Percentiles rank a stretch among this genome's conserved stretches.
Conservation (phyloP, 1,139 yeast genomes). For the Diutina siamensis region DNA sequence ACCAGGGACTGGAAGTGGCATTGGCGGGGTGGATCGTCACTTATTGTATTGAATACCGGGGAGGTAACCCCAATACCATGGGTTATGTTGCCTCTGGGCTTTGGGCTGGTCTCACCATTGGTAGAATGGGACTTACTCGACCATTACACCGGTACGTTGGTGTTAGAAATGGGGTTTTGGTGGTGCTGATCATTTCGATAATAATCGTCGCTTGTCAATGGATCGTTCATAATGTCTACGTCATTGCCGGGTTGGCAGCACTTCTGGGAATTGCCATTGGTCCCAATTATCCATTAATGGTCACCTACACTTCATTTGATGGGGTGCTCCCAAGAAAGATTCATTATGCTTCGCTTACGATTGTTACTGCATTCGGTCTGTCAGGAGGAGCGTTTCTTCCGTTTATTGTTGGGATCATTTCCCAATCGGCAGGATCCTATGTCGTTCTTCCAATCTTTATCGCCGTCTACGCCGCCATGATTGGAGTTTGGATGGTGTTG, state of each 20-base stretch:
- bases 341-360: constrained; percentile 40
- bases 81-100: constrained; percentile 64
- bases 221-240: constrained; percentile 30
- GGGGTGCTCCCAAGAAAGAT: constrained; percentile 40
- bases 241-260: constrained; percentile 34
- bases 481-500: constrained; percentile 31
- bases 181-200: constrained; percentile 23
- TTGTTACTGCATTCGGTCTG: constrained; percentile 49
- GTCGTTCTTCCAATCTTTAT: constrained; percentile 46
- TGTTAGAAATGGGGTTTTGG: constrained; percentile 34
- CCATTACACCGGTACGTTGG: constrained; percentile 32
- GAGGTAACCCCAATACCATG: constrained; percentile 30
- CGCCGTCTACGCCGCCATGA: constrained; percentile 25
- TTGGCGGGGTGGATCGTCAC: constrained; percentile 67
- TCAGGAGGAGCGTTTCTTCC: constrained; percentile 53
- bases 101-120: constrained; percentile 61
- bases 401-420: constrained; percentile 40
- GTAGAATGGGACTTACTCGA: constrained; percentile 39
- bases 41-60: constrained; percentile 43
- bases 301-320: constrained; percentile 10
- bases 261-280: constrained; percentile 41
- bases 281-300: constrained; percentile 44
- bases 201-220: constrained; percentile 31
- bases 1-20: constrained; percentile 61
- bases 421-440: constrained; percentile 40